Conservation (phyloP, 2,329 filamentous ascomycete genomes). For the Calonectria crousiana region DNA sequence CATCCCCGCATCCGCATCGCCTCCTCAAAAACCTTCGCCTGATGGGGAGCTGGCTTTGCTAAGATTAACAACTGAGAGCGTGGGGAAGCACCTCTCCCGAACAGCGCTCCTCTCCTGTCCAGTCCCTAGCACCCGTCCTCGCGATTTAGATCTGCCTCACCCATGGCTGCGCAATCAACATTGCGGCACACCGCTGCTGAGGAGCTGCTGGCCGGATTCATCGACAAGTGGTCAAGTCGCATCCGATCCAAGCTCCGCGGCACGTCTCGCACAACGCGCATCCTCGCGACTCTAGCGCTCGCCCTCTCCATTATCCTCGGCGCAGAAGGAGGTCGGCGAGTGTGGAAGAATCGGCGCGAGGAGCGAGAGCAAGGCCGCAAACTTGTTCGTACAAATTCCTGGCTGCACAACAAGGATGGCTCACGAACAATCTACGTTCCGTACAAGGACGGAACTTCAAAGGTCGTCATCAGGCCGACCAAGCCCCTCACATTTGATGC, state of each 20-base stretch:
- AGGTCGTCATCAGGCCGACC: conserved; percentile 90
- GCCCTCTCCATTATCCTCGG: conserved; percentile 82
- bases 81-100: conserved; percentile 39
- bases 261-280: conserved; percentile 77
- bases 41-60: conserved; percentile 36
- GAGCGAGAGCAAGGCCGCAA: conserved; percentile 87
- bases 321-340: conserved; percentile 82
- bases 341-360: conserved; percentile 78
- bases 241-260: conserved; percentile 68
- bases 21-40: conserved; percentile 15
- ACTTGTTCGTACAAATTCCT: conserved; percentile 91
- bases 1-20: not conserved
- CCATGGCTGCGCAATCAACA: conserved; percentile 91
- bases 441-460: conserved; percentile 87
- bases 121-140: conserved; percentile 9
- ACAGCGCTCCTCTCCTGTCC: conserved; percentile 26
- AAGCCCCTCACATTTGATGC: conserved; percentile 97
- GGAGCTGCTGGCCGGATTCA: conserved; percentile 74
- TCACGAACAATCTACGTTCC: conserved; percentile 95
- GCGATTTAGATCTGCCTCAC: not conserved
- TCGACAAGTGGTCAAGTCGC: conserved; percentile 69
- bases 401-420: conserved; percentile 92
- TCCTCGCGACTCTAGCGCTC: conserved; percentile 82
- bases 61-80: conserved; percentile 36
- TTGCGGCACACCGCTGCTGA: conserved; percentile 75